A percentile compares a stretch with the other conserved stretches of the same genome.
Evolutionary conservation across 1,284 basidiomycete species (phyloP).

Genomic region (Cerioporus squamosus): DNA sequence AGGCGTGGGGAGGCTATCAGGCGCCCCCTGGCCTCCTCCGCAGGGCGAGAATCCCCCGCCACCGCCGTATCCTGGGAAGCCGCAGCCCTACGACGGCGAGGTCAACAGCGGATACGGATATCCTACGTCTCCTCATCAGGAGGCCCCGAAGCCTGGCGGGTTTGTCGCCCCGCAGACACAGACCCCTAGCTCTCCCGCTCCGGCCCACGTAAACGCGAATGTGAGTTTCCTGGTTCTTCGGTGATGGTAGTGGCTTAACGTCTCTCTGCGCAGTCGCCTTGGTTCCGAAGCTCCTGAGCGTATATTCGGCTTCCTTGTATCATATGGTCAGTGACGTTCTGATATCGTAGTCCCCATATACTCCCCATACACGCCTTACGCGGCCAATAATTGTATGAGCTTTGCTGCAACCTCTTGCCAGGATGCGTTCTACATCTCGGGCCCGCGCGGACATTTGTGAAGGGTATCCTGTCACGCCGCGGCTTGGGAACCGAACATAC

Average conservation of each 20-base stretch:
- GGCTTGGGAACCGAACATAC: no score
- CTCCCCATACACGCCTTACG: no score
- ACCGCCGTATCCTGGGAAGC: conserved; percentile 22
- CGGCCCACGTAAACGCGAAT: conserved; percentile 15
- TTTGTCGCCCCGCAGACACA: conserved; percentile 10
- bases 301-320: no score
- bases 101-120: conserved; percentile 20
- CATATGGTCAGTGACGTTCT: no score
- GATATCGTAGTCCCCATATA: no score
- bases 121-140: not conserved
- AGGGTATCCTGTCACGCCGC: no score
- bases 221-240: conserved; percentile 1
- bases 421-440: no score
- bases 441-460: no score
- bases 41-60: conserved; percentile 12
- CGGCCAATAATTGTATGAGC: no score
- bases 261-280: conserved; percentile 5
- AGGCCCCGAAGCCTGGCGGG: conserved; percentile 11
- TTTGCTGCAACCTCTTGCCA: no score
- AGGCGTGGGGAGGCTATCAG: conserved; percentile 5
- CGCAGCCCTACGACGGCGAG: conserved; percentile 9
- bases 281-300: conserved; percentile 1
- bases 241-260: no score
- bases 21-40: conserved; percentile 6
- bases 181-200: conserved; percentile 10